Conservation (phyloP, 2,329 filamentous ascomycete genomes). For the Phaeosphaeriaceae sp. region DNA sequence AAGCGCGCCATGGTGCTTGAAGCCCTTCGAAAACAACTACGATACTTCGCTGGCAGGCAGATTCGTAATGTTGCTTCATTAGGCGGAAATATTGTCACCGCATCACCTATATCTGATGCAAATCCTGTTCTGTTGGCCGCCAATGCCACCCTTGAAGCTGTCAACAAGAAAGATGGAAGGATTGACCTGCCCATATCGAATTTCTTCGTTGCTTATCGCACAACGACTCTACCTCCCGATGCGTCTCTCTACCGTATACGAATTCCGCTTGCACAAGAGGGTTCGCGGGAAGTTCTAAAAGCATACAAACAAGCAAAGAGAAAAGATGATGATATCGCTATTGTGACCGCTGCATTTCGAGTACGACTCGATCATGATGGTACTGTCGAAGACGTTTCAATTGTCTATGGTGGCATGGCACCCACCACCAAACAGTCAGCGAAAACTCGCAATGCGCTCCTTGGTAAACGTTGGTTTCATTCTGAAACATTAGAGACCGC, state of each 20-base stretch:
- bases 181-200: conserved; percentile 73
- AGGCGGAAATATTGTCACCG: conserved; percentile 89
- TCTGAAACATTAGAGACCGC: conserved; percentile 82
- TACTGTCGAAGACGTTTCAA: conserved; percentile 72
- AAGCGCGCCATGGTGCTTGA: conserved; percentile 45
- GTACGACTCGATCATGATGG: conserved; percentile 72
- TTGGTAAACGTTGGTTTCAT: conserved; percentile 79
- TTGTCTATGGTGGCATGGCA: conserved; percentile 95
- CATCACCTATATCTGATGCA: conserved; percentile 92
- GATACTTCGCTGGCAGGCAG: conserved; percentile 91
- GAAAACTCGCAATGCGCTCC: conserved; percentile 71
- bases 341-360: conserved; percentile 85
- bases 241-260: conserved; percentile 82
- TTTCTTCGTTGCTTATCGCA: conserved; percentile 90
- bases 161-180: conserved; percentile 67
- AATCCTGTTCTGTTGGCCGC: conserved; percentile 91
- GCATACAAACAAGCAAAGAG: conserved; percentile 96
- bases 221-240: conserved; percentile 78
- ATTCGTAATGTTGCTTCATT: conserved; percentile 95
- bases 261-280: conserved; percentile 71
- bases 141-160: conserved; percentile 78
- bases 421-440: conserved; percentile 83
- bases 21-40: conserved; percentile 89
- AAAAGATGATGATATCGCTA: conserved; percentile 97
- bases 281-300: conserved; percentile 78